These are phyloP conservation scores for Rhinocladiella mackenziei DNA, from an alignment of 2,329 filamentous ascomycete genomes.

Conservation along the genomic window DNA sequence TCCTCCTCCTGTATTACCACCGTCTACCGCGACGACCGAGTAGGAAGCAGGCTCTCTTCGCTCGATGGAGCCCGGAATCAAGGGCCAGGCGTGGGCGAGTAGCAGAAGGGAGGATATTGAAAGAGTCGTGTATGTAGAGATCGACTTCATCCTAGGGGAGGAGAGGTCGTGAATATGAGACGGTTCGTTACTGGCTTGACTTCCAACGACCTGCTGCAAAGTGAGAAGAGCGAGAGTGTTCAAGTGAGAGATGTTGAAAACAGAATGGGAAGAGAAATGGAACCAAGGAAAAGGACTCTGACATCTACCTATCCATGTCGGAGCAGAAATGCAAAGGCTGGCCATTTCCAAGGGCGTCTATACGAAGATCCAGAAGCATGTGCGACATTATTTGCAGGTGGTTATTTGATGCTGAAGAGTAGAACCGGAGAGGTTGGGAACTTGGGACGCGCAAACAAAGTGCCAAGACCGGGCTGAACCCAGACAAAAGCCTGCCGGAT, in stretches of 20 bases:
- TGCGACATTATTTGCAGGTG: conserved; percentile 11
- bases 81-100: conserved; percentile 16
- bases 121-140: conserved; percentile 1
- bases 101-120: conserved; percentile 15
- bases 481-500: conserved; percentile 4
- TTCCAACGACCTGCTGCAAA: not conserved
- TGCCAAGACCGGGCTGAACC: conserved; percentile 3
- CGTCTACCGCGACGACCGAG: conserved; percentile 36
- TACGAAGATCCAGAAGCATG: conserved; percentile 9
- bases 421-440: conserved; percentile 15
- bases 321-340: conserved; percentile 20
- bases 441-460: not conserved
- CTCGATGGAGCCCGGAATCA: conserved; percentile 12
- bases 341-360: conserved; percentile 9
- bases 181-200: too few species aligned
- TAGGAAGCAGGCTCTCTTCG: conserved; percentile 29
- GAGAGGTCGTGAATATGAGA: not conserved
- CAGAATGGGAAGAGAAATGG: conserved; percentile 4
- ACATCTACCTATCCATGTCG: conserved; percentile 22
- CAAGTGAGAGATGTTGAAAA: conserved; percentile 1
- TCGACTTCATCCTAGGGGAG: conserved; percentile 16
- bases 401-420: conserved; percentile 4
- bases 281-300: conserved; percentile 8
- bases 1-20: conserved; percentile 29
- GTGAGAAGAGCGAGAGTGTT: not conserved